Evolutionary conservation across 805 yeast genomes (phyloP), one percentile per base, ranked within the genome.

Genomic region (Naumovozyma castellii): DNA sequence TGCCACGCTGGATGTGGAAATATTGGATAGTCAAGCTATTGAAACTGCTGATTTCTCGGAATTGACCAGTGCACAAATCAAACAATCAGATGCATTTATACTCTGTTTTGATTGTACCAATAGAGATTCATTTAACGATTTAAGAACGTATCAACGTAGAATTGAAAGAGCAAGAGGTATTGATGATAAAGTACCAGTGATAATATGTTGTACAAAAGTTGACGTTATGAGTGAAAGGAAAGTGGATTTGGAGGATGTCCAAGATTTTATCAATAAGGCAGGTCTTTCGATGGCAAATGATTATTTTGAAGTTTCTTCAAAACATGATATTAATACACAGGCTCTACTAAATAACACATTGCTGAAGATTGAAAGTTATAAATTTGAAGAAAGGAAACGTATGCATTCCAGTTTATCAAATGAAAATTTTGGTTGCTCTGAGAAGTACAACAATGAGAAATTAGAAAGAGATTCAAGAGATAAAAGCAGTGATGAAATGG

Each of bases 41-140:
- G 54, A 50, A 14, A 45, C 46, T 16, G 49, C 54, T 8, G 51
- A 47, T 29, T 47, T 47, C 35, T 49, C 54, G 5, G 57, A 54
- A 17, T 17, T 54, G 4, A 42, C 46, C 34, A 42, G 38, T 13
- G 34, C 50, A 19, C 63, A 57, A 40, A 44, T 56, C 4, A 37
- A 40, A 8, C 63, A 60, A 41, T 45, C 60, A 2, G 63, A 60
- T 45, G 57, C 54, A 14, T 56, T 58, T 33, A 35, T 57, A 6
- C 19, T 57, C 25, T 57, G 59, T 37, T 53, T 47, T 37, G 59
- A 54, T 37, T 40, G 51, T 3, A 48, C 53, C 1, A 42, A 46
- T 38, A 31, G 35, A 2, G 50, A 46, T 16, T 47, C 61, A 2
- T 46, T 58, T 17, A 44, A 43, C 2, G 41, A 48, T 33, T 28